A percentile compares a stretch with the other conserved stretches of the same genome.
Evolutionary conservation across 2,329 filamentous ascomycete genomes (phyloP).

Genomic region (Polychaeton citri): DNA sequence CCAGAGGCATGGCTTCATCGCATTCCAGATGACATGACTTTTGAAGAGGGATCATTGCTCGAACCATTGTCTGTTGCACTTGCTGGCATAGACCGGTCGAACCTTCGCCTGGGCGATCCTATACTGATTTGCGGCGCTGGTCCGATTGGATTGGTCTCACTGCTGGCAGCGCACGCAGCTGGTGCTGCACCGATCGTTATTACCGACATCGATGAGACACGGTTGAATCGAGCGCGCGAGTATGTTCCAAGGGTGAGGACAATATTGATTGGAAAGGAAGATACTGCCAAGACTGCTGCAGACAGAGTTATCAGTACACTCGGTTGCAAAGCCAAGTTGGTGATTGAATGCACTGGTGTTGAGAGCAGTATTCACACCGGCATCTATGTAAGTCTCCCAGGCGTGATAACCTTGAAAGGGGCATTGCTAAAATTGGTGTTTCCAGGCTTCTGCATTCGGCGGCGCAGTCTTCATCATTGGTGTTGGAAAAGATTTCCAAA

Average conservation of each 20-base stretch:
- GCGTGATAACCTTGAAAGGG: too few relatives aligned
- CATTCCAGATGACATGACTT: conserved; percentile 24
- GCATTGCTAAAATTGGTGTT: conserved; percentile 3
- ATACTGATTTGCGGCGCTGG: conserved; percentile 25
- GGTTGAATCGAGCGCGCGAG: conserved; percentile 24
- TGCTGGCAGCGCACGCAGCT: conserved; percentile 30
- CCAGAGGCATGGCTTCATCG: conserved; percentile 19
- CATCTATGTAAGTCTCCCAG: conserved; percentile 21
- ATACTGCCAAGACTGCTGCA: conserved; percentile 23
- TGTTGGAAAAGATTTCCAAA: conserved; percentile 22
- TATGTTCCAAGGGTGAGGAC: conserved; percentile 25
- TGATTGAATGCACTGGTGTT: conserved; percentile 23
- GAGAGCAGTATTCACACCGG: conserved; percentile 18
- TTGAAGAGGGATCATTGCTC: conserved; percentile 32
- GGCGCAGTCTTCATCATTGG: conserved; percentile 26
- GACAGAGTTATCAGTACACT: conserved; percentile 22
- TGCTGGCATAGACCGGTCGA: conserved; percentile 28
- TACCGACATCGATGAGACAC: conserved; percentile 29
- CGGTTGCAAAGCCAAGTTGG: conserved; percentile 20
- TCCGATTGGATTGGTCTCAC: conserved; percentile 25
- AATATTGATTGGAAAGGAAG: conserved; percentile 22
- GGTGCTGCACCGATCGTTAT: conserved; percentile 32
- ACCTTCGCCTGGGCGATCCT: conserved; percentile 26
- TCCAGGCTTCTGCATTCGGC: conserved; percentile 20
- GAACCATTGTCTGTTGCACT: conserved; percentile 37